Percentiles rank a stretch among this genome's conserved stretches.
Evolutionary conservation across 192 early-diverging fungal genomes (phyloP).

Genomic region (Haplosporangium gracile): DNA sequence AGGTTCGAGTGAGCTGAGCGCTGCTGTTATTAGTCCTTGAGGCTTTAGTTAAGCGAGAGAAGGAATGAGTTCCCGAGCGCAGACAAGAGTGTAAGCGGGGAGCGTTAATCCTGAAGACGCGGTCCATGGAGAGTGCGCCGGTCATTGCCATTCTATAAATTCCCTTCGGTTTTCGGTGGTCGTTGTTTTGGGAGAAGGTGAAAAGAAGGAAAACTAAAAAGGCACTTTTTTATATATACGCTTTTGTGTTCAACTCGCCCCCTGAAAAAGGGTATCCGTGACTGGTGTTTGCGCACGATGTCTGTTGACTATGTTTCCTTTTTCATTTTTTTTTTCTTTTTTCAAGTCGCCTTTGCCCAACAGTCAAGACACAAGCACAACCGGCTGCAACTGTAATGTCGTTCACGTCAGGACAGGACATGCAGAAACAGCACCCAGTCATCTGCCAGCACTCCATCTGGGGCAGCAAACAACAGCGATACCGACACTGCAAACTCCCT

Average conservation of each 20-base stretch:
- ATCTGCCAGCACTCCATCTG: conserved; percentile 51
- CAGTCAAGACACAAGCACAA: no score
- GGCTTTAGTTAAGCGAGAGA: background rate
- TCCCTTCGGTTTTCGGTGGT: background rate
- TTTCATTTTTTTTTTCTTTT: background rate
- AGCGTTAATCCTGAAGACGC: background rate
- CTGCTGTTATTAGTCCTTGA: background rate
- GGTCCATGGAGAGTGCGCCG: background rate
- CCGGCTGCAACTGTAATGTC: no score
- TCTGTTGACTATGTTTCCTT: background rate
- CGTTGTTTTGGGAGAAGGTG: background rate
- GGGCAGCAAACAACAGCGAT: conserved; percentile 51
- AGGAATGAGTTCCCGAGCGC: background rate
- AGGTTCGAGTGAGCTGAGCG: background rate
- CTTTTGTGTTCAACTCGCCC: background rate
- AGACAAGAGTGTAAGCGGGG: background rate
- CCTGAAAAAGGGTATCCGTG: background rate
- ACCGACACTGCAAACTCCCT: conserved; percentile 40
- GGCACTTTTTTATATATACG: background rate
- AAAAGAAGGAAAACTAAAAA: background rate
- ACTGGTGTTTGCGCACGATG: background rate
- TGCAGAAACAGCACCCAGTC: conserved; percentile 28
- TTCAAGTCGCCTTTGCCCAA: background rate
- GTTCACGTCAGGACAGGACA: background rate
- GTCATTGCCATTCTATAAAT: background rate